Conservation (phyloP, 345 rosid species). For the Moringa oleifera region DNA sequence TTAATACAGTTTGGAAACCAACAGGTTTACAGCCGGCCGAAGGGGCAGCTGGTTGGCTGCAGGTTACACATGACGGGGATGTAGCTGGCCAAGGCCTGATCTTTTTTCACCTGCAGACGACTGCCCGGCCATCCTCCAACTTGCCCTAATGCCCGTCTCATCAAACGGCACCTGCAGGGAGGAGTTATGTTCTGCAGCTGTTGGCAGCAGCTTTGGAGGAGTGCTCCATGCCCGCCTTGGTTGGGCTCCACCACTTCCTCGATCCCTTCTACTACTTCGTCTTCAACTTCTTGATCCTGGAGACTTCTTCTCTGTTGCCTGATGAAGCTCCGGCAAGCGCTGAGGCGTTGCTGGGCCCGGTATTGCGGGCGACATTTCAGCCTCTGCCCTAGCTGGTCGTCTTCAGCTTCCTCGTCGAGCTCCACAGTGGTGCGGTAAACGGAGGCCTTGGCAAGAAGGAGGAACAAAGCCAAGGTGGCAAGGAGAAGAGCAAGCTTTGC, state of each 20-base stretch:
- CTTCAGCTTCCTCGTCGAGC: conserved; percentile 9
- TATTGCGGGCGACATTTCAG: conserved; percentile 18
- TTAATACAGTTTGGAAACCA: too few relatives aligned
- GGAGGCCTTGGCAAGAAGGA: conserved; percentile 27
- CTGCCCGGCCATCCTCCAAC: conserved; percentile 17
- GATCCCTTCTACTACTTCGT: too few relatives aligned
- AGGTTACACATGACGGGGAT: conserved; percentile 13
- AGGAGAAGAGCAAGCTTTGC: conserved; percentile 20
- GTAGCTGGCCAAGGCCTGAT: conserved; percentile 10
- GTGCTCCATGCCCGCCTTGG: not conserved
- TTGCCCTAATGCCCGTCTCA: conserved; percentile 2
- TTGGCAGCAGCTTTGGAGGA: conserved; percentile 13
- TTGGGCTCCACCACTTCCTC: too few relatives aligned
- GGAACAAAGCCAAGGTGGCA: conserved; percentile 16
- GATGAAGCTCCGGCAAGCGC: conserved; percentile 30
- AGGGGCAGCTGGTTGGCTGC: conserved; percentile 13
- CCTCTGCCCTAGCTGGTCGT: conserved; percentile 9
- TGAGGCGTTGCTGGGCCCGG: conserved; percentile 27
- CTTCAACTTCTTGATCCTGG: too few relatives aligned
- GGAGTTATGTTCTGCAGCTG: conserved; percentile 10
- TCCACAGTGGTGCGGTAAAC: conserved; percentile 24
- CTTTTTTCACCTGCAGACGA: conserved; percentile 8
- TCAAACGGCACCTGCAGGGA: conserved; percentile 17
- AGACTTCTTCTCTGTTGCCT: conserved; percentile 2
- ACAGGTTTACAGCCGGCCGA: too few relatives aligned